Evolutionary conservation across 176 grass and related monocot genomes (phyloP), one percentile per base, ranked within the genome.

Genomic region (Guadua angustifolia): DNA sequence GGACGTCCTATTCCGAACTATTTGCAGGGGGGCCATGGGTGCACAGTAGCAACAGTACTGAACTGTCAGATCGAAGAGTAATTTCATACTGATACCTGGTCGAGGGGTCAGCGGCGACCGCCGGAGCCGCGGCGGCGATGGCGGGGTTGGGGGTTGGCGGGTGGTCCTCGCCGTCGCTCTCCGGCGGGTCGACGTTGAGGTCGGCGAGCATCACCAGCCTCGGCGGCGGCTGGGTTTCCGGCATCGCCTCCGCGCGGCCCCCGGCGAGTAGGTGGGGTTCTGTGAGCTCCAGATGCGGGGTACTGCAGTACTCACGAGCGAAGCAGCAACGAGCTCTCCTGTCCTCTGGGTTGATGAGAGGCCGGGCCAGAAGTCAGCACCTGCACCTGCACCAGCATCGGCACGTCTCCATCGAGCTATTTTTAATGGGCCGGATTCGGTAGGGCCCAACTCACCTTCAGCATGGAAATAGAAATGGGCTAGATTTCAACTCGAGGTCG

Each of bases 121-220:
- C 55, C 88, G 83, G 83, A 33, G 57, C 64, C 16, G 73, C 58
- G 9, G 18, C 43, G 67, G 82, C 68, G 63, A 57, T 38, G 33
- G 44, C 52, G 63, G 87, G 61, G 56, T 17, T 66, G 74, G 91
- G 86, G 80, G 86, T 84, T 13, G 88, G 94, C 18, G 84, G 78
- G 55, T 29, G 73, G 45, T 97, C 94, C 81, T 97, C 94, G 56
- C 89, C 94, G 25, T 97, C 94, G 89, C 91, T 97, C 84, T 97
- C 94, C 55, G 87, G 85, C 14, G 94, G 91, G 44, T 97, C 89
- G 78, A 89, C 51, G 81, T 97, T 97, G 84, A 97, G 89, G 83
- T 97, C 94, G 67, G 91, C 94, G 35, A 97, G 87, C 72, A 93
- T 91, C 46, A 87, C 82, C 39, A 81, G 78, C 79, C 92, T 88